Conservation (phyloP, 2,329 filamentous ascomycete genomes). For the Xylaria multiplex region DNA sequence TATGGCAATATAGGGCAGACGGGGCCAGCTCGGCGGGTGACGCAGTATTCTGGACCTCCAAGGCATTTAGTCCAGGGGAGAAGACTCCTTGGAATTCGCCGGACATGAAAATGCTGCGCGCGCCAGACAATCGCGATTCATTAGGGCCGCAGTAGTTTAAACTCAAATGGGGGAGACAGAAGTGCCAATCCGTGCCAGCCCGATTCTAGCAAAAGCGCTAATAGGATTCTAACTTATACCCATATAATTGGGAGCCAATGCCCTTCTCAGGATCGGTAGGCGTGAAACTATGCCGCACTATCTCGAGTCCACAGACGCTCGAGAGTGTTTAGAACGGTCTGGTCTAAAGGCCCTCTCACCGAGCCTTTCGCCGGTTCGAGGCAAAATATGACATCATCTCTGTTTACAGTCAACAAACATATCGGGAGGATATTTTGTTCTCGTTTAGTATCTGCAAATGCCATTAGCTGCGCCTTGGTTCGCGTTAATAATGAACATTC, state of each 20-base stretch:
- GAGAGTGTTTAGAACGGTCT: not conserved
- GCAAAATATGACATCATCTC: not conserved
- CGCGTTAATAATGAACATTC: slow-evolving; percentile 4
- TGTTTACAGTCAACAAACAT: not conserved
- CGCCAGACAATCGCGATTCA: not conserved
- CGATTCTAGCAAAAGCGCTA: slow-evolving; percentile 3
- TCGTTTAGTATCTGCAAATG: not conserved
- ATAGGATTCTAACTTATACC: not conserved
- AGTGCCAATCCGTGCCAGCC: not conserved
- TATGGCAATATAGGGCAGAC: not conserved
- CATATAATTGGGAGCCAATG: not conserved
- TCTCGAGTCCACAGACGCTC: not conserved
- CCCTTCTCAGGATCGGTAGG: not conserved
- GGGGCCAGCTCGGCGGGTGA: not conserved
- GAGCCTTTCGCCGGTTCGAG: not conserved
- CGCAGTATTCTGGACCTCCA: not conserved
- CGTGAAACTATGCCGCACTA: not conserved
- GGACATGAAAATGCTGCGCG: not conserved
- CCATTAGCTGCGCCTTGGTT: not conserved
- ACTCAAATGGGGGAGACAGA: not conserved
- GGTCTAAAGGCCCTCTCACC: not conserved
- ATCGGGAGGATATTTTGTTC: too few species aligned
- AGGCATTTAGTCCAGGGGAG: not conserved
- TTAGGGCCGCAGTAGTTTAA: slow-evolving; percentile 9
- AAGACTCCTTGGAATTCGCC: not conserved